These are phyloP conservation scores for Verticillium klebahnii DNA, from an alignment of 2,329 filamentous ascomycete genomes.

Conservation along the genomic window DNA sequence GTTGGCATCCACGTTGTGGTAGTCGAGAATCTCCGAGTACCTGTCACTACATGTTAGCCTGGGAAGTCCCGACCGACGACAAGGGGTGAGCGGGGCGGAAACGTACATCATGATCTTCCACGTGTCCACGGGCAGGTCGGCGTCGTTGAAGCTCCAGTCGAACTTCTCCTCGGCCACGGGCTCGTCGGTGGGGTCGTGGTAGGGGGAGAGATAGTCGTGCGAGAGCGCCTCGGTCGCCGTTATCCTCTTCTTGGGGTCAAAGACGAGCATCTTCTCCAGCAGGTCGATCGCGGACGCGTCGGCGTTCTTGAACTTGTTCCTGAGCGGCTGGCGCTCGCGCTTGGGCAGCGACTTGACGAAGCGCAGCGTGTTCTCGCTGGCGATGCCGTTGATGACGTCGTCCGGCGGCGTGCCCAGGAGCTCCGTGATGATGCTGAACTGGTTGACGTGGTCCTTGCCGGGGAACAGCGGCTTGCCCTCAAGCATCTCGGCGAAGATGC, in stretches of 20 bases:
- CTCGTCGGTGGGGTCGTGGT: slow-evolving; percentile 96
- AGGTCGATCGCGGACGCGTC: slow-evolving; percentile 83
- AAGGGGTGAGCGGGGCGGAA: background rate
- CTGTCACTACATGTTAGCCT: slow-evolving; percentile 38
- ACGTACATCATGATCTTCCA: slow-evolving; percentile 99
- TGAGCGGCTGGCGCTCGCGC: slow-evolving; percentile 82
- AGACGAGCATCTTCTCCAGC: slow-evolving; percentile 94
- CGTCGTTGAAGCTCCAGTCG: slow-evolving; percentile 99
- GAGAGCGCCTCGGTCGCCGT: slow-evolving; percentile 80
- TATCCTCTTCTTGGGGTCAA: slow-evolving; percentile 94
- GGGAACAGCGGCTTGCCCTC: slow-evolving; percentile 98
- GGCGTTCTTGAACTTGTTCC: slow-evolving; percentile 91
- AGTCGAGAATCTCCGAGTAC: slow-evolving; percentile 98
- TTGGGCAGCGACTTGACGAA: slow-evolving; percentile 97
- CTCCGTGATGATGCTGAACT: slow-evolving; percentile 99
- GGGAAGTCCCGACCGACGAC: background rate
- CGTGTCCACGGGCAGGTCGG: slow-evolving; percentile 94
- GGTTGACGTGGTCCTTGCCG: slow-evolving; percentile 98
- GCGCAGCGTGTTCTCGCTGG: slow-evolving; percentile 91
- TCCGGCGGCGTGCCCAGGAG: slow-evolving; percentile 93
- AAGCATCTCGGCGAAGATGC: slow-evolving; percentile 99
- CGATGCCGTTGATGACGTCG: slow-evolving; percentile 98
- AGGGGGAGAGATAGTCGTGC: slow-evolving; percentile 91
- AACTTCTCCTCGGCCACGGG: slow-evolving; percentile 96
- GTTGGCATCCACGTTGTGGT: slow-evolving; percentile 80